Base-by-base conservation (phyloP, 495 filamentous ascomycete species). In the Penicillium desertorum region DNA sequence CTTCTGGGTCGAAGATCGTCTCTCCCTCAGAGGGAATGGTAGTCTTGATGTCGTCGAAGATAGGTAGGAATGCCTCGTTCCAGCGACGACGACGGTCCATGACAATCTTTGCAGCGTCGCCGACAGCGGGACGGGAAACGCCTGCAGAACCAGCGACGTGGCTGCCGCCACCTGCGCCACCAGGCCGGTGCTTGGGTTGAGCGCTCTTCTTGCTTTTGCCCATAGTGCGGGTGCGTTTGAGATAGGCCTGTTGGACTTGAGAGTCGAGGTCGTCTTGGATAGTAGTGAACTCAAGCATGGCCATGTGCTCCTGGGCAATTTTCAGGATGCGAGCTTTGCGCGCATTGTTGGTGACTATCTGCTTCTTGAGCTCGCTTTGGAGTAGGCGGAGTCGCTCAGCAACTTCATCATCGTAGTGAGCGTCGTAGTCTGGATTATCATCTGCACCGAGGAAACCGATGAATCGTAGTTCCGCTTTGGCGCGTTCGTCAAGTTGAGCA, bases 211-310 rank as follows among this genome's bases (percentile, higher is more conserved):
- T 98, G 48, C 84, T 90, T 75, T 91, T 96, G 65, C 90, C 88
- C 75, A 97, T 86, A 4, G 89, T 96, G 29, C 94, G 87, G n/a
- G 91, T 96, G 41, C 94, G 88, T 78, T 98, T 98, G 37, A 95
- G 85, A 64, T 96, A 99, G 25, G 92, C 92, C 64, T 90, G 86
- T 66, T 97, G 90, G 48, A 99, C 93, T 72, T 99, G 94, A 51
- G 85, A 83, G 73, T 99, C 94, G 23, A 99, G 86, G 69, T 98
- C 94, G 65, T 99, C 94, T 57, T 93, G 86, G 66, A 99, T 99
- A 60, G 92, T 97, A 63, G 84, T 86, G 74, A 95, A 99, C 69
- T 99, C 94, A 62, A 98, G 94, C 69, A 90, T 83, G 2, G 94
- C 95, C 85, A 98, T 90, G 60, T 89, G 84, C 69, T 95, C 93